Evolutionary conservation across 768 basidiomycete species (phyloP).

Genomic region (Collybiopsis luxurians): DNA sequence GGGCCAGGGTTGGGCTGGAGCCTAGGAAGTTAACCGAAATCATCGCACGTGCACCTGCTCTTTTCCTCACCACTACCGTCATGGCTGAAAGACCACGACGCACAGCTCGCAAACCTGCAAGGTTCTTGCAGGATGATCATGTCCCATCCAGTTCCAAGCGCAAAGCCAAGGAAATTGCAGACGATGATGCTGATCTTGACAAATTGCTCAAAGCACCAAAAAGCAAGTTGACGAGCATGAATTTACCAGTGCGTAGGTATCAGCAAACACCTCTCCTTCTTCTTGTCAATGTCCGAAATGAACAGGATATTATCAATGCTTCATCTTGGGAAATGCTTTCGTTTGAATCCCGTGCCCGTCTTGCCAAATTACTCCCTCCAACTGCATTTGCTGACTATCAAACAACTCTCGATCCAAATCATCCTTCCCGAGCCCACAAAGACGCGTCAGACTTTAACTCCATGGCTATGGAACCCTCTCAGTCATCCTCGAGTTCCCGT

Average conservation of each 20-base stretch:
- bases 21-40: too few relatives aligned
- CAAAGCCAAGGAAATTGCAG: conserved; percentile 1
- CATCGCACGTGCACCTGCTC: not conserved
- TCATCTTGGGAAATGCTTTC: conserved; percentile 46
- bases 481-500: not conserved
- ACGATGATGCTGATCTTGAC: conserved; percentile 29
- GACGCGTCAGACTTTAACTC: conserved; percentile 6
- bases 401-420: conserved; percentile 29
- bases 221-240: conserved; percentile 45
- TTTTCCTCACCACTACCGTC: not conserved
- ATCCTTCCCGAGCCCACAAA: conserved; percentile 28
- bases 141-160: not conserved
- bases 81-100: conserved; percentile 5
- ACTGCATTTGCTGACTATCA: conserved; percentile 39
- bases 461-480: conserved; percentile 17
- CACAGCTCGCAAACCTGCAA: not conserved
- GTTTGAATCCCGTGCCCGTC: conserved; percentile 31
- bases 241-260: conserved; percentile 45
- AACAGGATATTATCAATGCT: conserved; percentile 47
- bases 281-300: conserved; percentile 11
- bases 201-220: conserved; percentile 43
- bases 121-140: not conserved
- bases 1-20: too few relatives aligned
- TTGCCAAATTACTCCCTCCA: conserved; percentile 42
- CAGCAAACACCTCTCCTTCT: conserved; percentile 5